These are phyloP conservation scores for Leccinum disarticulatum DNA, from an alignment of 768 basidiomycete genomes.

Conservation along the genomic window DNA sequence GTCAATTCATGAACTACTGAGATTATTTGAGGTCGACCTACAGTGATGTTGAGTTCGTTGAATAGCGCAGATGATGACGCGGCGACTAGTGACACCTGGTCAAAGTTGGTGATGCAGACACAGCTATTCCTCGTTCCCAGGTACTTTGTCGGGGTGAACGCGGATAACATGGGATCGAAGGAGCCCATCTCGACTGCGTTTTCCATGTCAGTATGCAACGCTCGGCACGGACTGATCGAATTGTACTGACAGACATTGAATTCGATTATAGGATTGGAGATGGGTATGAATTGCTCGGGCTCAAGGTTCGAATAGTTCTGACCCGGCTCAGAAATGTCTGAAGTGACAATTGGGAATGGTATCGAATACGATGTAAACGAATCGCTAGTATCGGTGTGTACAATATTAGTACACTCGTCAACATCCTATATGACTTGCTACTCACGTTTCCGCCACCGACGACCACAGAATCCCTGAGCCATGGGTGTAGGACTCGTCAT, in stretches of 20 bases:
- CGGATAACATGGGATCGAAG: conserved; percentile 43
- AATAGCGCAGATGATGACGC: conserved; percentile 42
- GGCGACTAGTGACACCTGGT: conserved; percentile 36
- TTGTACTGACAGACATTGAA: conserved; percentile 34
- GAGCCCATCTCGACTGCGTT: conserved; percentile 40
- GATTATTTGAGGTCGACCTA: conserved; percentile 1
- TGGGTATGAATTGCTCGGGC: conserved; percentile 26
- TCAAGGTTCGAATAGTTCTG: conserved; percentile 26
- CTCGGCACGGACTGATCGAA: neutral
- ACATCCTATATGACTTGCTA: neutral
- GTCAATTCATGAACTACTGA: neutral
- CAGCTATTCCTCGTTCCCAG: conserved; percentile 39
- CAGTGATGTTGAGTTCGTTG: conserved; percentile 30
- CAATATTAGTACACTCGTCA: neutral
- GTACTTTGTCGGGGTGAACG: conserved; percentile 46
- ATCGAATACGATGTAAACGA: conserved; percentile 34
- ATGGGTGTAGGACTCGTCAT: conserved; percentile 29
- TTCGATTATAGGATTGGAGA: conserved; percentile 35
- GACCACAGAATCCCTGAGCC: conserved; percentile 38
- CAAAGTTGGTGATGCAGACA: conserved; percentile 36
- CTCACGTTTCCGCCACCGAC: conserved; percentile 33
- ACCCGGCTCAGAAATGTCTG: conserved; percentile 24
- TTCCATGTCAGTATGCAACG: neutral
- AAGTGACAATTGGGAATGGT: conserved; percentile 43
- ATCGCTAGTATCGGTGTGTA: conserved; percentile 21